A percentile compares a stretch with the other conserved stretches of the same genome.
These are phyloP conservation scores for Acer negundo DNA, from an alignment of 345 rosid species.

Conservation along the genomic window DNA sequence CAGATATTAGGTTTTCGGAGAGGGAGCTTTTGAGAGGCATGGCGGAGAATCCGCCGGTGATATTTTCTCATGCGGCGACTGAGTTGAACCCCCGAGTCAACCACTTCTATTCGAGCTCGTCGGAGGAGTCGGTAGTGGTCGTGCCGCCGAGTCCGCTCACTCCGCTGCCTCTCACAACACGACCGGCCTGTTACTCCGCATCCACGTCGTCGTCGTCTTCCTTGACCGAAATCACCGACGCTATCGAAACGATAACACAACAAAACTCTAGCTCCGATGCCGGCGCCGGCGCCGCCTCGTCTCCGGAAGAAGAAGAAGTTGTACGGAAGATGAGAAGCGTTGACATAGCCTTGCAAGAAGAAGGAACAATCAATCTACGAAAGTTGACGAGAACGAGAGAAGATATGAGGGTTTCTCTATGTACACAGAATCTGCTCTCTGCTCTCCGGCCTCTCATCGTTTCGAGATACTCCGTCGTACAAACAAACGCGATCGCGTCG, in stretches of 20 bases:
- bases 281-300: constrained; percentile 22
- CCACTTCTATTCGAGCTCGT: constrained; percentile 49
- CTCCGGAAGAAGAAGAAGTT: constrained; percentile 59
- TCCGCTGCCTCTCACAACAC: constrained; percentile 70
- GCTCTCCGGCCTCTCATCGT: constrained; percentile 49
- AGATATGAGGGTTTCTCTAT: constrained; percentile 50
- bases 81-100: constrained; percentile 44
- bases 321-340: constrained; percentile 45
- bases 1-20: constrained; percentile 63
- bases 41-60: constrained; percentile 46
- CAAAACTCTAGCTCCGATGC: constrained; percentile 22
- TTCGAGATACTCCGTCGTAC: constrained; percentile 65
- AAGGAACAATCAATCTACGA: constrained; percentile 55
- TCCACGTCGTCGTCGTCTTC: constrained; percentile 49
- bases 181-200: constrained; percentile 71
- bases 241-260: constrained; percentile 21
- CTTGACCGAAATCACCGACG: constrained; percentile 43
- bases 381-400: constrained; percentile 61
- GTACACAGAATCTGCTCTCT: constrained; percentile 52
- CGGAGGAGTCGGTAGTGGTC: constrained; percentile 60
- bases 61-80: constrained; percentile 51
- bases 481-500: constrained; percentile 71
- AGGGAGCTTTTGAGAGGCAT: constrained; percentile 62
- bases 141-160: constrained; percentile 52
- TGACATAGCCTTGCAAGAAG: constrained; percentile 63